Conservation (phyloP, 257 asterid genomes). For the Solanum gandarillasii region DNA sequence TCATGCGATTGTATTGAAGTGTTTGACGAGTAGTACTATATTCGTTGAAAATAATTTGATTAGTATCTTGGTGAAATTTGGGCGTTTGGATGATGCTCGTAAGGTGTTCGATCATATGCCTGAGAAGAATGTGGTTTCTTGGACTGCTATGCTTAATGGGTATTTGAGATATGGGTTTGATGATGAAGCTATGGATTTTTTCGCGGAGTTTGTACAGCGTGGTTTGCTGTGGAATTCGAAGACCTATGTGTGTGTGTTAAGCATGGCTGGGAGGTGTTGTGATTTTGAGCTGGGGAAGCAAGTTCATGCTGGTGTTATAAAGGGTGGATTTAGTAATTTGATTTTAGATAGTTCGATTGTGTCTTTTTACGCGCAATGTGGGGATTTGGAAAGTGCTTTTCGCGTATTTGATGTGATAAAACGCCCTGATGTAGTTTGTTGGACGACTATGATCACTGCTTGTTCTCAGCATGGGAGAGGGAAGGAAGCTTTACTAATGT, state of each 20-base stretch:
- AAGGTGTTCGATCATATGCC: slow-evolving; percentile 65
- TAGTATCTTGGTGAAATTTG: slow-evolving; percentile 35
- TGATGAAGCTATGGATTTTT: slow-evolving; percentile 38
- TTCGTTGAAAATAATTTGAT: slow-evolving; percentile 58
- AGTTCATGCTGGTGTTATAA: slow-evolving; percentile 48
- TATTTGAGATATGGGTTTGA: slow-evolving; percentile 44
- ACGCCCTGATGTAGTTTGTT: slow-evolving; percentile 55
- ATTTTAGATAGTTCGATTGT: slow-evolving; percentile 53
- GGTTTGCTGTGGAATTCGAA: slow-evolving; percentile 51
- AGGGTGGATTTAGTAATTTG: slow-evolving; percentile 39
- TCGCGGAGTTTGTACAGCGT: slow-evolving; percentile 34
- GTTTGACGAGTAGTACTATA: slow-evolving; percentile 7
- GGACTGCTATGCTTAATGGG: slow-evolving; percentile 96
- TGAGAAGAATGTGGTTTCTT: slow-evolving; percentile 65
- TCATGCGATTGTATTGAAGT: slow-evolving; percentile 40
- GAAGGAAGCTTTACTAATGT: slow-evolving; percentile 39
- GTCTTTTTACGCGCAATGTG: slow-evolving; percentile 61
- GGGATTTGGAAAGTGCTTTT: slow-evolving; percentile 50
- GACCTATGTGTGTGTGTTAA: slow-evolving; percentile 60
- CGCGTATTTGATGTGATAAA: slow-evolving; percentile 42
- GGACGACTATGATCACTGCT: slow-evolving; percentile 87
- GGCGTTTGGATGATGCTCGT: slow-evolving; percentile 51
- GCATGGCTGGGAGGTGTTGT: slow-evolving; percentile 39
- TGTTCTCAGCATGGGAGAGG: slow-evolving; percentile 59
- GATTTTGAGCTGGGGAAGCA: slow-evolving; percentile 69